Base-by-base conservation (phyloP, 225 moss, liverwort and hornwort species). In the Bryoerythrophyllum caledonicum region DNA sequence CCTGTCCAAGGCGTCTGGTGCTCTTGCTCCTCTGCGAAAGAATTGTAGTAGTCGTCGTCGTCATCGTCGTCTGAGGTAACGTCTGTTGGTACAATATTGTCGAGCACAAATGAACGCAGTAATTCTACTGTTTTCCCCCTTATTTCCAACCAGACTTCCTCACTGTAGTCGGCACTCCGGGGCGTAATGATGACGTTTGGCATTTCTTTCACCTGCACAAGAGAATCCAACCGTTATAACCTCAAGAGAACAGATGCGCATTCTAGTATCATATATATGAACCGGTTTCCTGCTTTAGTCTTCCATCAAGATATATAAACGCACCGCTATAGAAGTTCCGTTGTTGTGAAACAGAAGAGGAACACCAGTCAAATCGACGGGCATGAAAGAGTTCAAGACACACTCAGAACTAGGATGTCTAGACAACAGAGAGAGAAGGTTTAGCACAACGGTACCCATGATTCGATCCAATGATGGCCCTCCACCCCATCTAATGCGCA, bases 401-500 rank as follows among this genome's bases (percentile, higher is more conserved):
- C 14, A 7, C 19, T 25, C 64, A 49, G 54, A 43, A 35, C 11
- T 55, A n/a, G 44, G 26, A 49, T 26, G 56, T 7, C 44, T 10
- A 40, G 53, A 40, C n/a, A 28, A 60, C n/a, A 44, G 14, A 48
- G 44, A 48, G 44, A 34, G 63, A 53, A 64, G 26, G n/a, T 55
- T 53, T 65, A 41, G 40, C 21, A 53, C 43, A 43, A 37, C 81
- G 70, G 72, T 92, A 96, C 96, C 96, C 96, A 96, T 51, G 94
- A 92, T 86, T 96, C 96, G 46, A 94, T 85, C 96, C 96, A 96
- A 69, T 92, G 94, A 62, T 92, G 96, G 55, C 94, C 90, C 87
- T 94, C 96, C 41, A 92, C 94, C 46, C 96, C 96, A 74, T 94
- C 96, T 59, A 96, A 86, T 35, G 94, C 96, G 64, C 92, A 96